These are phyloP conservation scores for Mucor velutinosus DNA, from an alignment of 371 early-diverging fungal species.

Conservation along the genomic window DNA sequence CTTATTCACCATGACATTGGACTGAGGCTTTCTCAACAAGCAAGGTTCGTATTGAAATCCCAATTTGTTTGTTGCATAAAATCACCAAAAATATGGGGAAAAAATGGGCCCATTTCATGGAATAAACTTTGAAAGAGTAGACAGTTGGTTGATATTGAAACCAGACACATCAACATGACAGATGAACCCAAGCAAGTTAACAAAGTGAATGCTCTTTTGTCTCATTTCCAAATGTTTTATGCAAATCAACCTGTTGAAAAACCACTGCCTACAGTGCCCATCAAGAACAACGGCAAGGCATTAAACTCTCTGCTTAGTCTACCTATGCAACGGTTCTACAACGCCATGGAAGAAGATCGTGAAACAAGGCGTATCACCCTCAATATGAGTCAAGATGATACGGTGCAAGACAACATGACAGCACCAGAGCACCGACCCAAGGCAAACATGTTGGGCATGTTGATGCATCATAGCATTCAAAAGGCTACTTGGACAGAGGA, in stretches of 20 bases:
- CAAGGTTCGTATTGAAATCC: background rate
- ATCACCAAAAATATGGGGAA: background rate
- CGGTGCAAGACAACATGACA: background rate
- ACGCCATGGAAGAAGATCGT: background rate
- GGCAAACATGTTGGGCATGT: background rate
- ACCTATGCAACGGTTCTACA: background rate
- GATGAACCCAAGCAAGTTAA: background rate
- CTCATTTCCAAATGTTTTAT: conserved; percentile 1
- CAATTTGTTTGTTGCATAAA: background rate
- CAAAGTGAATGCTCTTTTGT: background rate
- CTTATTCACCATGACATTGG: too few relatives aligned
- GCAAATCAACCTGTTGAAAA: background rate
- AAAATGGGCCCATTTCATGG: background rate
- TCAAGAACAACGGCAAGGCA: background rate
- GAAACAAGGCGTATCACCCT: background rate
- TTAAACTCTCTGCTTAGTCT: background rate
- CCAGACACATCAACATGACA: background rate
- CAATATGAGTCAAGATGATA: background rate
- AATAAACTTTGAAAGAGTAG: conserved; percentile 1
- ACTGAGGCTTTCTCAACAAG: background rate
- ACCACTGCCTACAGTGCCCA: background rate
- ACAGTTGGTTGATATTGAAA: background rate
- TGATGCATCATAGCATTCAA: background rate
- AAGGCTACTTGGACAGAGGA: conserved; percentile 8
- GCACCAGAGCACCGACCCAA: background rate